Evolutionary conservation across 257 asterid species (phyloP), one percentile per base, ranked within the genome.

Genomic region (Cordia subcordata): DNA sequence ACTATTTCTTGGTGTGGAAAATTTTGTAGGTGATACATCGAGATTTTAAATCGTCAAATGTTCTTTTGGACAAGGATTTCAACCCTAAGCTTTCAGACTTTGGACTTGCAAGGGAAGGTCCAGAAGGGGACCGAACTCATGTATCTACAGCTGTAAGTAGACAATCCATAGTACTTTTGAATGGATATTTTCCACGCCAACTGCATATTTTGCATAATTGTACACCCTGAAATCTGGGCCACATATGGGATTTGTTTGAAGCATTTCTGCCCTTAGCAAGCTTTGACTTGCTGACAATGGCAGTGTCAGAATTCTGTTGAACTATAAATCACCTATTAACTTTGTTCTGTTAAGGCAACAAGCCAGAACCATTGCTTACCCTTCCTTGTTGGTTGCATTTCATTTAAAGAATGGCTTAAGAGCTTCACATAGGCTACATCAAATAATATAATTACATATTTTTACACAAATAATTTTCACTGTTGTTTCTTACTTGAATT

Each of bases 31-130:
- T 90, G 68, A 90, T 90, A 66, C 82, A 85, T 77, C 81, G 98
- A 42, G 96, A 90, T 71, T 90, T 90, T 77, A 90, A 90, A 66
- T 71, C 98, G 39, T 90, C 98, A 13, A 90, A 90, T 49, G 81
- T 90, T 60, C 87, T 90, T 14, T 72, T 90, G 81, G 96, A 87
- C 79, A 75, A 75, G 81, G 82, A 85, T 42, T 87, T 90, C 71
- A 80, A 67, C 19, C 76, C 98, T 13, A 90, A 75, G 77, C 83
- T 90, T 62, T 90, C 98, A 0, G 96, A 90, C 79, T 90, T 90
- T 65, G 98, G 98, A 64, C 95, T 90, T 64, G 98, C 98, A 55
- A 83, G 98, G 76, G 98, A 87, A 77, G 98, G 98, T 17, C 98
- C 98, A 16, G 57, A 65, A 10, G 96, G 84, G 38, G 90, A 76